These are phyloP conservation scores for Staphylotrichum longicolle DNA, from an alignment of 495 filamentous ascomycete species.

Conservation along the genomic window DNA sequence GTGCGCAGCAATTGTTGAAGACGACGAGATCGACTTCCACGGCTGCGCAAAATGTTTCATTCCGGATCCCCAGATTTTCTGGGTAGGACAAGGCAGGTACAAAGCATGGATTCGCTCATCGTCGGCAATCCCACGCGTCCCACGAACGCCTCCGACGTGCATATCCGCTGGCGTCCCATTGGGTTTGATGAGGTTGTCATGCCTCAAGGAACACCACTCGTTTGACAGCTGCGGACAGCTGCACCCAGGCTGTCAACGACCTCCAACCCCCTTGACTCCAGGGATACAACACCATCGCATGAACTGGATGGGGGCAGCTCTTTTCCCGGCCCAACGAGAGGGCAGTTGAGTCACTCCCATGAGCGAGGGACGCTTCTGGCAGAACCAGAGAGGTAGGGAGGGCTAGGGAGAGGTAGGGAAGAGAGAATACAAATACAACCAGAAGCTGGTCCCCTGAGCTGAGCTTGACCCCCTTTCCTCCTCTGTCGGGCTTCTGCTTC, in stretches of 20 bases:
- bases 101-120: background rate
- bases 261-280: slow-evolving; percentile 6
- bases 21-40: background rate
- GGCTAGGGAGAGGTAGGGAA: background rate
- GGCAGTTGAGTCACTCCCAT: background rate
- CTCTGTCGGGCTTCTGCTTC: background rate
- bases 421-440: background rate
- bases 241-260: slow-evolving; percentile 3
- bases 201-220: background rate
- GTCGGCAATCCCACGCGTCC: too few species aligned
- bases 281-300: slow-evolving; percentile 17
- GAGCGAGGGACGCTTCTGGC: too few species aligned
- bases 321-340: slow-evolving; percentile 5
- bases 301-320: slow-evolving; percentile 12
- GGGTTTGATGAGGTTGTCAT: slow-evolving; percentile 26
- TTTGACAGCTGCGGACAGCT: background rate
- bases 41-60: slow-evolving; percentile 3
- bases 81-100: slow-evolving; percentile 9
- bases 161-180: slow-evolving; percentile 17
- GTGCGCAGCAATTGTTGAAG: too few species aligned
- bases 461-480: background rate
- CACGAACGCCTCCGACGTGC: slow-evolving; percentile 1
- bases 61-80: background rate
- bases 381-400: background rate
- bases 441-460: background rate